Evolutionary conservation across 2,329 filamentous ascomycete species (phyloP).

Genomic region (Pleurostoma richardsiae): DNA sequence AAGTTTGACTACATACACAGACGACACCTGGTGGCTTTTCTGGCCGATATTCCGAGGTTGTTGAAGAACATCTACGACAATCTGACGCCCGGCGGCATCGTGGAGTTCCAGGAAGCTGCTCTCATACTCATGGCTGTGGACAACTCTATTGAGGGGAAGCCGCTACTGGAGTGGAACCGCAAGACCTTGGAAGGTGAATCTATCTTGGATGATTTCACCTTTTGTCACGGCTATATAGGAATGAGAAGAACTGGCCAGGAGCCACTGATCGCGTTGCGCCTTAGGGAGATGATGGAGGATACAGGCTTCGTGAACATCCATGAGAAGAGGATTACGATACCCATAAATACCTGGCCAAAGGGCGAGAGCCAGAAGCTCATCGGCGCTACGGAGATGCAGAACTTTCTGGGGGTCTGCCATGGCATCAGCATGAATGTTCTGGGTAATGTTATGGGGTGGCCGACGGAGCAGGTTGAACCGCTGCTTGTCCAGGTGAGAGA

Average conservation of each 20-base stretch:
- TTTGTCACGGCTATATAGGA: not conserved
- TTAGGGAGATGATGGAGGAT: conserved; percentile 20
- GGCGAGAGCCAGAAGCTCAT: conserved; percentile 22
- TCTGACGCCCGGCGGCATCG: conserved; percentile 12
- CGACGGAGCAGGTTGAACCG: conserved; percentile 4
- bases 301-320: conserved; percentile 26
- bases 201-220: too few relatives aligned
- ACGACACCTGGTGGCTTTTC: conserved; percentile 12
- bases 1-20: conserved; percentile 16
- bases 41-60: conserved; percentile 1
- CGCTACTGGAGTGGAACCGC: conserved; percentile 19
- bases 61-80: not conserved
- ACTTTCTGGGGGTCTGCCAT: too few relatives aligned
- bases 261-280: conserved; percentile 12
- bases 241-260: conserved; percentile 17
- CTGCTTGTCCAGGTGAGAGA: conserved; percentile 5
- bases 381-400: conserved; percentile 9
- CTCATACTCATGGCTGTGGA: conserved; percentile 16
- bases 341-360: conserved; percentile 25
- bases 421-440: conserved; percentile 3
- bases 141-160: conserved; percentile 20
- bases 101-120: conserved; percentile 30
- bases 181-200: conserved; percentile 15
- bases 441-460: not conserved
- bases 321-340: conserved; percentile 22